These are phyloP conservation scores for Auricularia sp. DNA, from an alignment of 768 basidiomycete species.

Conservation along the genomic window DNA sequence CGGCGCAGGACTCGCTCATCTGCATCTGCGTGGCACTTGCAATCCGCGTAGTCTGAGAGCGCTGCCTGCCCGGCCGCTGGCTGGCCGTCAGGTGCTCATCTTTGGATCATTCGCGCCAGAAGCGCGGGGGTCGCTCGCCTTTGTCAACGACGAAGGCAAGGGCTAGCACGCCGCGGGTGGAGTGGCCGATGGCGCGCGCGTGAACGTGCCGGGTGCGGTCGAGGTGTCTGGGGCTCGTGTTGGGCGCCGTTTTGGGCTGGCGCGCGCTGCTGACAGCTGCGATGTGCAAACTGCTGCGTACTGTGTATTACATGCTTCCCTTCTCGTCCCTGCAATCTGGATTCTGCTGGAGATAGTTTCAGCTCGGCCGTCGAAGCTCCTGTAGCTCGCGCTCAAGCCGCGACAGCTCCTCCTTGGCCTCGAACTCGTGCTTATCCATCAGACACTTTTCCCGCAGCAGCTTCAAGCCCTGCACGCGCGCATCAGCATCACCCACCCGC, in stretches of 20 bases:
- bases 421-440: neutral
- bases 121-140: neutral
- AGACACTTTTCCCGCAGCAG: neutral
- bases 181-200: no score
- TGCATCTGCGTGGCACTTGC: slow-evolving; percentile 58
- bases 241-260: no score
- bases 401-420: neutral
- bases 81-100: neutral
- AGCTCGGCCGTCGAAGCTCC: neutral
- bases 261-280: no score
- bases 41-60: slow-evolving; percentile 30
- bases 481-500: neutral
- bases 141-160: neutral
- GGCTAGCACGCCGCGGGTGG: neutral
- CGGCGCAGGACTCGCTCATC: slow-evolving; percentile 54
- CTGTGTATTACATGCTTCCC: no score
- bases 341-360: neutral
- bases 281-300: no score
- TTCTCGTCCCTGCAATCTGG: no score
- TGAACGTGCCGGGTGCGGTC: no score
- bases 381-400: neutral
- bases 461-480: neutral
- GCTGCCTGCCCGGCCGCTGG: neutral
- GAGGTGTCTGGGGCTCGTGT: no score
- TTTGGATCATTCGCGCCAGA: neutral